Evolutionary conservation across 164 flowering plant genomes (phyloP).

Genomic region (Magnolia officinalis): DNA sequence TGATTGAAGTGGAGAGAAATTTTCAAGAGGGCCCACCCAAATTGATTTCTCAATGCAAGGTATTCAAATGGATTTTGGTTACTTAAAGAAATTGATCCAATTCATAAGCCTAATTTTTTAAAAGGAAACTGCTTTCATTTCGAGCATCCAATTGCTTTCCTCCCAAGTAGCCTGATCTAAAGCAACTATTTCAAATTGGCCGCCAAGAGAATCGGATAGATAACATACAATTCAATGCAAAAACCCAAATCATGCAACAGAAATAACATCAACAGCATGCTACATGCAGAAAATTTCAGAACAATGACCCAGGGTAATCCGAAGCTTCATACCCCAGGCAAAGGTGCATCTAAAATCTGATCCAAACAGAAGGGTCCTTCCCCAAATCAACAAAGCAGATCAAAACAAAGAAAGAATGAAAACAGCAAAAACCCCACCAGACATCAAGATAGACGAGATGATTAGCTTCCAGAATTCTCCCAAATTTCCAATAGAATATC

Average conservation of each 20-base stretch:
- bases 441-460: background rate
- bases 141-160: conserved; percentile 9
- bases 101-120: background rate
- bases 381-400: background rate
- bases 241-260: background rate
- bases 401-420: background rate
- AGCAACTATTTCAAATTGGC: background rate
- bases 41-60: background rate
- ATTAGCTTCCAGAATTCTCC: background rate
- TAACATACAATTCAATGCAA: background rate
- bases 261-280: background rate
- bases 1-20: background rate
- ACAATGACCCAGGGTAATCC: background rate
- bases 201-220: background rate
- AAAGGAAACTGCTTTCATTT: conserved; percentile 6
- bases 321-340: background rate
- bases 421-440: background rate
- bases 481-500: background rate
- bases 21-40: background rate
- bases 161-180: background rate
- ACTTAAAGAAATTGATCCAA: background rate
- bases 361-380: background rate
- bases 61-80: background rate
- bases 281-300: background rate
- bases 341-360: background rate